These are phyloP conservation scores for Somion occarium DNA, from an alignment of 1,284 basidiomycete species.

Conservation along the genomic window DNA sequence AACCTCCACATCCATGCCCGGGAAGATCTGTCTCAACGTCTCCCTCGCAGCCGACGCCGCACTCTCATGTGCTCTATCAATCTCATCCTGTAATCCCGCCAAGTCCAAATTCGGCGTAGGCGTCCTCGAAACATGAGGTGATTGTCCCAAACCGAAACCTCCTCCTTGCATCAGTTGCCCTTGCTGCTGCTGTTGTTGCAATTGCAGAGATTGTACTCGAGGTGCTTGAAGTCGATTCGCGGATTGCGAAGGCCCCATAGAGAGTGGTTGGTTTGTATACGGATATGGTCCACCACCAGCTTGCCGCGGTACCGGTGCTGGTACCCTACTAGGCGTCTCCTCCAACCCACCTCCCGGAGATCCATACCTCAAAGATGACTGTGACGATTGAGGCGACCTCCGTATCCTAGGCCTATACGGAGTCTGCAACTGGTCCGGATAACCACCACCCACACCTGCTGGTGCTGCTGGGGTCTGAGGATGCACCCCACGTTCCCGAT, in stretches of 20 bases:
- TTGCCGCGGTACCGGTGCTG: too few relatives aligned
- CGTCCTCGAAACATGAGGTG: constrained; percentile 50
- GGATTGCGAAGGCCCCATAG: constrained; percentile 35
- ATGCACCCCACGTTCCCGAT: constrained; percentile 24
- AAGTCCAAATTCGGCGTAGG: constrained; percentile 70
- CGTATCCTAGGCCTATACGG: constrained; percentile 73
- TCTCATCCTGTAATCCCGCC: constrained; percentile 69
- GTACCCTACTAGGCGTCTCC: constrained; percentile 45
- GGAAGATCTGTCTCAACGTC: constrained; percentile 86
- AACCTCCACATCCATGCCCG: constrained; percentile 73
- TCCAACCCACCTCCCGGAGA: constrained; percentile 28
- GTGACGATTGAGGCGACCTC: constrained; percentile 26
- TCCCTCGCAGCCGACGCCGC: constrained; percentile 60
- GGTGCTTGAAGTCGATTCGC: constrained; percentile 33
- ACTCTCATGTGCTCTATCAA: constrained; percentile 69
- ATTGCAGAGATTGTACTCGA: constrained; percentile 33
- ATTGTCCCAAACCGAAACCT: not conserved
- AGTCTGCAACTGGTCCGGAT: constrained; percentile 44
- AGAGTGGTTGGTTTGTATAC: constrained; percentile 37
- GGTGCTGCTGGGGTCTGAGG: not conserved
- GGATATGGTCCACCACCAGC: constrained; percentile 18
- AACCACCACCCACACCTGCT: not conserved
- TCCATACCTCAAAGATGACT: constrained; percentile 27
- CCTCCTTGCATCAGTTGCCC: not conserved
- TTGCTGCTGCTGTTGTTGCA: not conserved